phyloP scores from a whole-genome alignment of 164 flowering plant species.

The Pachysandra terminalis region DNA sequence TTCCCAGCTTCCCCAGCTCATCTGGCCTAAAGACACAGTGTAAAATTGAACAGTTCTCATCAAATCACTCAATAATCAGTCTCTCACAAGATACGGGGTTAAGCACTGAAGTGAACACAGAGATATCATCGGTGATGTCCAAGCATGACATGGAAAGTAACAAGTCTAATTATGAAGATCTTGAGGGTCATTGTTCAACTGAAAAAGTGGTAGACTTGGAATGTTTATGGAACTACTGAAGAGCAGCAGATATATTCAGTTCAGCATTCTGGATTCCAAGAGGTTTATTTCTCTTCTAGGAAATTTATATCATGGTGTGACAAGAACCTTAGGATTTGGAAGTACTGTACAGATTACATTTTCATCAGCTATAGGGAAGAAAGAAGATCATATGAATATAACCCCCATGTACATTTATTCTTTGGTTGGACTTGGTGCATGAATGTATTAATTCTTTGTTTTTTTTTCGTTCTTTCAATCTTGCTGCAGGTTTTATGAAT shows the following conservation, averaged over 20 bases:
- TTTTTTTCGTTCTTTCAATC: background rate
- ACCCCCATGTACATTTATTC: constrained; percentile 25
- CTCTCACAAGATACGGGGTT: constrained; percentile 49
- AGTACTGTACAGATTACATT: constrained; percentile 5
- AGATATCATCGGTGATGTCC: constrained; percentile 46
- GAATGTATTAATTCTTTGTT: constrained; percentile 10
- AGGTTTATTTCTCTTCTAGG: background rate
- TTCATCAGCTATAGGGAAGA: background rate
- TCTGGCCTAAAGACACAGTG: constrained; percentile 22
- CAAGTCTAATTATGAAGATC: constrained; percentile 21
- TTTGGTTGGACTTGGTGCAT: constrained; percentile 11
- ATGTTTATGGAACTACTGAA: constrained; percentile 41
- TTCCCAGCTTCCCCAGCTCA: constrained; percentile 18
- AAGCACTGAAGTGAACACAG: constrained; percentile 41
- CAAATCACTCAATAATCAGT: constrained; percentile 39
- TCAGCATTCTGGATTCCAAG: no score
- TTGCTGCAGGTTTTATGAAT: no score
- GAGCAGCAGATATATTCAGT: background rate
- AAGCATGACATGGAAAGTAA: constrained; percentile 24
- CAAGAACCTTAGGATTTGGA: background rate
- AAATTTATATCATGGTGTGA: background rate
- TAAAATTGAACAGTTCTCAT: constrained; percentile 38
- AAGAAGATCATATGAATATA: background rate
- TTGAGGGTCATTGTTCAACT: constrained; percentile 23
- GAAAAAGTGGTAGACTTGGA: constrained; percentile 32